These are phyloP conservation scores for Oryza brachyantha DNA, from an alignment of 176 grass and related monocot species.

Conservation along the genomic window DNA sequence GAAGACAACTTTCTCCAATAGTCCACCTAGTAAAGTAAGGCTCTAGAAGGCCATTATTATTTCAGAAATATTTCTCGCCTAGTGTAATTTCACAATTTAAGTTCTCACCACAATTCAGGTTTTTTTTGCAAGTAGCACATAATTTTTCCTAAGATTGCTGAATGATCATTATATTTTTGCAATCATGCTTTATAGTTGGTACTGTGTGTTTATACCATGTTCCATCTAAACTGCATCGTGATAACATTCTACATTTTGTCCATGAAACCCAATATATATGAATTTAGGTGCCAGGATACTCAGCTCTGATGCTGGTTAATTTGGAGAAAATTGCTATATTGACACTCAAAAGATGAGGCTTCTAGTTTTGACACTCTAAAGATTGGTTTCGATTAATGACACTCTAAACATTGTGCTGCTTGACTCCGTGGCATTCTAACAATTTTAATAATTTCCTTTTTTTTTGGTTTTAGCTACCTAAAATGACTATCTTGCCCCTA, in stretches of 20 bases:
- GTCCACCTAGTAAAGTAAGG: slow-evolving; percentile 73
- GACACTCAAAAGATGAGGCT: too few species aligned
- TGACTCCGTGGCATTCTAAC: too few species aligned
- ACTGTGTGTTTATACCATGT: background rate
- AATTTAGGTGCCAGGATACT: background rate
- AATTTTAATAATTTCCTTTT: too few species aligned
- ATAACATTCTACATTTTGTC: slow-evolving; percentile 17
- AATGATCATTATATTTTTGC: background rate
- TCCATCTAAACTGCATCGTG: slow-evolving; percentile 15
- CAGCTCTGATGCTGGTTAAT: background rate
- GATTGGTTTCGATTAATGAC: too few species aligned
- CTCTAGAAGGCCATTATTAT: slow-evolving; percentile 12
- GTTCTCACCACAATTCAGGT: background rate
- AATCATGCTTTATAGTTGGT: background rate
- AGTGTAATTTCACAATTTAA: background rate
- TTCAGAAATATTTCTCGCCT: slow-evolving; percentile 26
- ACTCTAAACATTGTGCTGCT: too few species aligned
- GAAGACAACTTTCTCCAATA: slow-evolving; percentile 79
- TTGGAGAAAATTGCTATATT: too few species aligned
- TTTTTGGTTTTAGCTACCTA: too few species aligned
- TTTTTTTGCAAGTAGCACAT: background rate
- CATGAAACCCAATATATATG: slow-evolving; percentile 3
- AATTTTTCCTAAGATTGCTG: background rate
- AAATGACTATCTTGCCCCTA: too few species aligned
- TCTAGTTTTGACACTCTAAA: too few species aligned